These are phyloP conservation scores for Mortierella claussenii DNA, from an alignment of 192 early-diverging fungal genomes.

Conservation along the genomic window DNA sequence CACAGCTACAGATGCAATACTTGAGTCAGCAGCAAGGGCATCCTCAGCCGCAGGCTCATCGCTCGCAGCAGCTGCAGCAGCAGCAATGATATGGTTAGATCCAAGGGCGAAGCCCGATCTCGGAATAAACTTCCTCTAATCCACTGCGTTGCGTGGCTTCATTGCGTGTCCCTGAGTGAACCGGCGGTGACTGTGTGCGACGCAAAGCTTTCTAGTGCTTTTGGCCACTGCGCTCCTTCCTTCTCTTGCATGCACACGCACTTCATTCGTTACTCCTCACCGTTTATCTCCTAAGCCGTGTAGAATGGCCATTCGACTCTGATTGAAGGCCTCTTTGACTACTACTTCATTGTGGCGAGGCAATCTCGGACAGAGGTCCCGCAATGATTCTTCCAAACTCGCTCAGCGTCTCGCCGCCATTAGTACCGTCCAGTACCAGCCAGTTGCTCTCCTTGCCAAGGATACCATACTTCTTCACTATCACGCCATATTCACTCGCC, in stretches of 20 bases:
- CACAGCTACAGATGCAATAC: constrained; percentile 17
- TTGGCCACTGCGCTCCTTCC: no score
- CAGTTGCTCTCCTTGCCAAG: constrained; percentile 28
- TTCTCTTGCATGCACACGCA: no score
- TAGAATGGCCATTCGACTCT: no score
- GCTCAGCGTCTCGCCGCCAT: neutral
- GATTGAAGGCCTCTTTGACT: no score
- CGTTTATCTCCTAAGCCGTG: no score
- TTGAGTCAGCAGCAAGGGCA: constrained; percentile 12
- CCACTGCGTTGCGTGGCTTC: neutral
- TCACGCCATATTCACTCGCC: constrained; percentile 27
- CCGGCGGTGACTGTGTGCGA: no score
- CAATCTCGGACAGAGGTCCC: no score
- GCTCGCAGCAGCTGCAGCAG: neutral
- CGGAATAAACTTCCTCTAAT: neutral
- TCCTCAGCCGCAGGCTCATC: neutral
- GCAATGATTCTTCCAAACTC: constrained; percentile 14
- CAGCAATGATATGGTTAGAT: neutral
- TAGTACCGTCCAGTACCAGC: neutral
- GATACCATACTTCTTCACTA: constrained; percentile 45
- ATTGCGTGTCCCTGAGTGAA: no score
- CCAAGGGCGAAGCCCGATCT: no score
- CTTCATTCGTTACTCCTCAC: no score
- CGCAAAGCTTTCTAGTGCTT: no score
- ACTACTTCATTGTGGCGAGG: no score